Conservation (phyloP, 1,284 basidiomycete genomes). For the Malassezia psittaci region DNA sequence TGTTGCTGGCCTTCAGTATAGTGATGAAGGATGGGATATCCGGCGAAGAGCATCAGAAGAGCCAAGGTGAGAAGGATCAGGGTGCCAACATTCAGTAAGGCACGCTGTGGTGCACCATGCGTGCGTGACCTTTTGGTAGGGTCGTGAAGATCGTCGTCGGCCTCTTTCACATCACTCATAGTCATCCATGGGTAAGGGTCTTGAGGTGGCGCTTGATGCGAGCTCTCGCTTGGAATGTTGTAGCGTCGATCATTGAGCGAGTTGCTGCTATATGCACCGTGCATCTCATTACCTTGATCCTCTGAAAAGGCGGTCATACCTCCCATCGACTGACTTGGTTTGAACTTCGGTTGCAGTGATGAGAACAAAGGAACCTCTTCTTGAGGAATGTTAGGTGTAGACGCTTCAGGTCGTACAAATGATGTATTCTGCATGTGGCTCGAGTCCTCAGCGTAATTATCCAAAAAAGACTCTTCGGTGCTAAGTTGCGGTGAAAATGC, state of each 20-base stretch:
- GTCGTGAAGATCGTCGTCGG: conserved; percentile 27
- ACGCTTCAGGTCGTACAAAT: background rate
- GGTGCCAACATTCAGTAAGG: conserved; percentile 35
- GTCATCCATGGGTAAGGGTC: conserved; percentile 16
- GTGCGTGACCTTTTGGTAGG: background rate
- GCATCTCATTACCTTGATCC: background rate
- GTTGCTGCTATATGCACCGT: background rate
- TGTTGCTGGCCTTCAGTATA: conserved; percentile 1
- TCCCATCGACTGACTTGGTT: conserved; percentile 1
- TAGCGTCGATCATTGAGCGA: background rate
- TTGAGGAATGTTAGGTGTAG: background rate
- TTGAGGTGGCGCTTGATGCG: background rate
- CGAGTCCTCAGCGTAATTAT: background rate
- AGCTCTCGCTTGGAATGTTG: conserved; percentile 4
- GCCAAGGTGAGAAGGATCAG: conserved; percentile 29
- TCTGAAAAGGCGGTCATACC: background rate
- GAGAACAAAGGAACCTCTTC: background rate
- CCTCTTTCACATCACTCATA: conserved; percentile 26
- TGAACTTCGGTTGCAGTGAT: background rate
- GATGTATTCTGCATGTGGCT: background rate
- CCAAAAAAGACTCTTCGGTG: background rate
- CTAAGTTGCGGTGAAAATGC: conserved; percentile 2
- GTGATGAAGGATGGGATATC: conserved; percentile 36
- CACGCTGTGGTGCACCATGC: conserved; percentile 15
- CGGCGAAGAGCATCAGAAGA: conserved; percentile 38